Conservation (phyloP, 1,284 basidiomycete genomes). For the Grifola frondosa region DNA sequence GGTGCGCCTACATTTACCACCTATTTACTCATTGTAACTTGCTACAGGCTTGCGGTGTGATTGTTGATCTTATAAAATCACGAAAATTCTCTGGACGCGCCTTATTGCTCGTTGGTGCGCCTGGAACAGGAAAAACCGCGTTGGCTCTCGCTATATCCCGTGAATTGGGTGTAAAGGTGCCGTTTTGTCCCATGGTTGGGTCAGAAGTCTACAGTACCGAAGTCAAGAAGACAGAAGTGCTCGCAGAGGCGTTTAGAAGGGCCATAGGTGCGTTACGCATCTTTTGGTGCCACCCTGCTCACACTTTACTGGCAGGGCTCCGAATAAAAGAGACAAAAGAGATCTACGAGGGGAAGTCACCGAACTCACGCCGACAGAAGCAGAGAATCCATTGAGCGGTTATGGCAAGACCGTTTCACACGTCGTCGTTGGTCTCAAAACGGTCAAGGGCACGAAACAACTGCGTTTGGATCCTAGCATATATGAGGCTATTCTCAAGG, state of each 20-base stretch:
- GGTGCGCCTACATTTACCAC: slow-evolving; percentile 56
- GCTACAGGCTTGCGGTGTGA: slow-evolving; percentile 79
- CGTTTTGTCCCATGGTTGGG: slow-evolving; percentile 97
- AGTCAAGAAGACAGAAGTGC: slow-evolving; percentile 97
- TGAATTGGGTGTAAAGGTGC: slow-evolving; percentile 90
- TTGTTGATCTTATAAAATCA: slow-evolving; percentile 83
- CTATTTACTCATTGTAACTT: neutral
- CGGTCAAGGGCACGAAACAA: slow-evolving; percentile 94
- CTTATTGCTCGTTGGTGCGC: slow-evolving; percentile 81
- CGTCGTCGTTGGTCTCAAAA: slow-evolving; percentile 93
- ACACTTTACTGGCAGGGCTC: slow-evolving; percentile 53
- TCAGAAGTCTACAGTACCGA: slow-evolving; percentile 94
- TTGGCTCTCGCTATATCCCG: slow-evolving; percentile 92
- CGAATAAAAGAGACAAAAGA: slow-evolving; percentile 98
- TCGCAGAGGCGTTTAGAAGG: slow-evolving; percentile 89
- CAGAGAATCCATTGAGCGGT: slow-evolving; percentile 92
- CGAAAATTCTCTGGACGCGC: slow-evolving; percentile 88
- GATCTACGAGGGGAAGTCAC: slow-evolving; percentile 96
- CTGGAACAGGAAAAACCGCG: slow-evolving; percentile 92
- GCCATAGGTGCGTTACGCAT: slow-evolving; percentile 76
- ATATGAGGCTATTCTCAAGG: slow-evolving; percentile 95
- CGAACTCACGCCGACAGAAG: slow-evolving; percentile 90
- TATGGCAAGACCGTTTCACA: slow-evolving; percentile 98
- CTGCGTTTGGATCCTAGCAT: slow-evolving; percentile 90
- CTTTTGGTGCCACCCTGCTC: slow-evolving; percentile 7